Evolutionary conservation across 176 grass and related monocot genomes (phyloP), one percentile per base, ranked within the genome.

Genomic region (Aechmea fasciata): DNA sequence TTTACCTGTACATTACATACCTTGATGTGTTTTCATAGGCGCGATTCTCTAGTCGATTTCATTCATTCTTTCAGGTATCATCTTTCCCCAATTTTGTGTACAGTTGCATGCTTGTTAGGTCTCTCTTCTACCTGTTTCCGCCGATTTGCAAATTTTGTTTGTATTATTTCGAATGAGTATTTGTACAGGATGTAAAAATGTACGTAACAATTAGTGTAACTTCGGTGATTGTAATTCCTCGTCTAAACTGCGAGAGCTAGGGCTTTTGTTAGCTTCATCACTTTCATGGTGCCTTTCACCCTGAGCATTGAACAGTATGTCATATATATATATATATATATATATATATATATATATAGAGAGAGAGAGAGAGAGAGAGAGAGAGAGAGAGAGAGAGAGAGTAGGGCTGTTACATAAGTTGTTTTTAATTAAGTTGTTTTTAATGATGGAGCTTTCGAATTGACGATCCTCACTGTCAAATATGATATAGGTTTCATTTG

Each of bases 1-100:
- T 69, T 87, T 93, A 76, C 82, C 74, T 82, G 87, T 93, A 63
- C 86, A 99, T 64, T 88, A 84, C 82, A 86, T 79, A 80, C 85
- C 82, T 33, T 90, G 71, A 86, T 81, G 47, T 79, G 49, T 78
- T 57, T 49, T 24, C 33, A 41, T 6, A 41, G 33, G 33, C 6
- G 33, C 33, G 33, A 41, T 26, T 26, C 24, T 49, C 14, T 48
- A 62, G 47, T 47, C 11, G 57, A 66, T 93, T 93, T 84, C 77
- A 84, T 93, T 88, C 75, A 93, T 99, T 99, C 80, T 72, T 99
- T 88, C 79, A 23, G 49, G 18, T 78, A 24, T 15, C 20, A 11
- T 14, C 22, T 68, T 3, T 33, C 52, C 52, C 57, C 57, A 6
- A 24, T 79, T 82, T 53, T 82, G 33, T 72, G 72, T 82, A 76